Evolutionary conservation across 768 basidiomycete genomes (phyloP).

Genomic region (Mycena kentingensis): DNA sequence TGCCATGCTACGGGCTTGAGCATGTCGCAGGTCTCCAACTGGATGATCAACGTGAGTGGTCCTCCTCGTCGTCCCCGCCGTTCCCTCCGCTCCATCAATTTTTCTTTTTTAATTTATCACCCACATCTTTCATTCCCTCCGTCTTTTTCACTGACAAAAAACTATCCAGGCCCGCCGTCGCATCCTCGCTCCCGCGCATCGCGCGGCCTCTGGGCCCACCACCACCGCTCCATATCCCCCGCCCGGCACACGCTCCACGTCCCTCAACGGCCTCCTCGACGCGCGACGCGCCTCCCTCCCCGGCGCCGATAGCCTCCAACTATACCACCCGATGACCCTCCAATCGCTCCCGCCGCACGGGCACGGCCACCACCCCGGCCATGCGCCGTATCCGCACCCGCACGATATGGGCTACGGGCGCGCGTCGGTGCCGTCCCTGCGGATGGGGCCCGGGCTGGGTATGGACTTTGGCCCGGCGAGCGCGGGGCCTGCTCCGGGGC

Average conservation of each 20-base stretch:
- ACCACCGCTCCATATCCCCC: constrained; percentile 75
- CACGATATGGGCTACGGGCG: constrained; percentile 28
- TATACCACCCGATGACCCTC: constrained; percentile 79
- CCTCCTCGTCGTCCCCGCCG: neutral
- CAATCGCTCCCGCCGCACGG: constrained; percentile 54
- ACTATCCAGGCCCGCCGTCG: constrained; percentile 68
- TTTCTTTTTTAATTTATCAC: constrained; percentile 22
- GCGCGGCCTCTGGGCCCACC: constrained; percentile 73
- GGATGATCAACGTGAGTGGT: constrained; percentile 81
- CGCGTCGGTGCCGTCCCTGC: constrained; percentile 31
- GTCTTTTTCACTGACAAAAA: too few relatives aligned
- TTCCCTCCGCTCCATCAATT: constrained; percentile 7
- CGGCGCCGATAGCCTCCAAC: constrained; percentile 63
- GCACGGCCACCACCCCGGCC: constrained; percentile 39
- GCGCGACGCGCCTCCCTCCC: constrained; percentile 69
- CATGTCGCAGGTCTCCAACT: constrained; percentile 90
- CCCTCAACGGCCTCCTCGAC: constrained; percentile 43
- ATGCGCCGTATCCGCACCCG: constrained; percentile 31
- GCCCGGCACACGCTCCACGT: constrained; percentile 41
- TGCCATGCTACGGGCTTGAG: constrained; percentile 84
- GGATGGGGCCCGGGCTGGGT: constrained; percentile 38
- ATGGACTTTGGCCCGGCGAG: constrained; percentile 36
- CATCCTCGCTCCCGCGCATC: constrained; percentile 81
- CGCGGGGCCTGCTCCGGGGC: constrained; percentile 10
- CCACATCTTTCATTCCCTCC: constrained; percentile 14